Base-by-base conservation (phyloP, 805 yeast species). In the Isabelozyma pseudorhagii region DNA sequence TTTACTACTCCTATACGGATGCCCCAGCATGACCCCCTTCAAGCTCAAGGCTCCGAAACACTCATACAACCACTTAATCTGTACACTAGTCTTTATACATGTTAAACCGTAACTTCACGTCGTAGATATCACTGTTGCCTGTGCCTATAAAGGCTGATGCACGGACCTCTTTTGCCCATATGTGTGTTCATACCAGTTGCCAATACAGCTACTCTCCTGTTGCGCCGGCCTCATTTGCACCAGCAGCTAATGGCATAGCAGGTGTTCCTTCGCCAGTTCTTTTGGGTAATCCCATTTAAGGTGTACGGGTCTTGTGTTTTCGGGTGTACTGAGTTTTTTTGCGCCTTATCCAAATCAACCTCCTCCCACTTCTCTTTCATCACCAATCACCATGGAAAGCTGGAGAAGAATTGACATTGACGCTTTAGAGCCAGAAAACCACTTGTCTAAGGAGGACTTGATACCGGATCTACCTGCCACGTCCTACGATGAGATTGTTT, bases 321-420 rank as follows among this genome's bases (percentile, higher is more conserved):
- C 10, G 10, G 36, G 36, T 31, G 36, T 31, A 31, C 36, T 13
- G 36, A 13, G 10, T 9, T 31, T 31, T 15, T 31, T 31, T 13
- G 36, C 36, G n/a, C 10, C 36, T 10, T 31, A 31, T 31, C 36
- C n/a, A 31, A 31, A 31, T 31, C 36, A 8, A 31, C 36, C n/a
- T 31, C 36, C 36, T 10, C 36, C 36, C n/a, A 9, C 36, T 31
- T 31, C 36, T 31, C 36, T 31, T 31, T 13, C 5, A 31, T 18
- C 41, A 39, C 11, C 41, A 39, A 39, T 27, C 28, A 55, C 40
- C 34, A 81, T 82, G 82, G 84, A 81, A 52, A 91, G 86, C 63
- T 88, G 96, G 96, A 87, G 99, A 80, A 84, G 94, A 79, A 89
- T 93, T 59, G 97, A 94, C 67, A 84, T 94, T 47, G 98, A 94